Conservation (phyloP, 176 grass and related monocot genomes). For the Aegilops tauschii region DNA sequence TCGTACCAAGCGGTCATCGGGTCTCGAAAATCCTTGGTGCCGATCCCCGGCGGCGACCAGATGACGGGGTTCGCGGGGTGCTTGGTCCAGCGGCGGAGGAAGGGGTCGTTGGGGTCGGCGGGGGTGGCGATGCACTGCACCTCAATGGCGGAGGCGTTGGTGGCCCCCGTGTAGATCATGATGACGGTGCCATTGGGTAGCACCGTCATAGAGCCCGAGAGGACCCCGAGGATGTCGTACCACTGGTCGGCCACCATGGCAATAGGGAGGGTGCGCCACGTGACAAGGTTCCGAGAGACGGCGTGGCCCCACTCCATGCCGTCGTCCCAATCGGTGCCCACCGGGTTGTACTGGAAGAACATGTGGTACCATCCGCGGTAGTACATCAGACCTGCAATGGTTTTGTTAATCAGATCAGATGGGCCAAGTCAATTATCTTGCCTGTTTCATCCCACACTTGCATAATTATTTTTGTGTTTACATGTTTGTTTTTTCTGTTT, state of each 20-base stretch:
- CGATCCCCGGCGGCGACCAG: not conserved
- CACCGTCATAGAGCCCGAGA: not conserved
- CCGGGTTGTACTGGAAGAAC: not conserved
- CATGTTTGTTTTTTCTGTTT: too few relatives aligned
- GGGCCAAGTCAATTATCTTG: fast-evolving
- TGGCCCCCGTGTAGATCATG: not conserved
- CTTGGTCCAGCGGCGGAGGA: conserved; percentile 1
- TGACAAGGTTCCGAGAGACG: not conserved
- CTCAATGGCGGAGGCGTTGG: not conserved
- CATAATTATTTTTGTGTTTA: too few relatives aligned
- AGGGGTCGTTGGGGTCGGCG: not conserved
- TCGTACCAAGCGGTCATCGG: not conserved
- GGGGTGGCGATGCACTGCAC: not conserved
- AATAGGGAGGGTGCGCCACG: not conserved
- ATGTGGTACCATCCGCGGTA: not conserved
- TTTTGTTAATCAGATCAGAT: not conserved
- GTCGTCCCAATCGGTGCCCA: not conserved
- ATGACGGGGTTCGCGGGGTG: not conserved
- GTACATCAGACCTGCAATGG: not conserved
- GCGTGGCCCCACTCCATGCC: not conserved
- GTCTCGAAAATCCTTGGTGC: not conserved
- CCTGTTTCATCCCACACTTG: too few relatives aligned
- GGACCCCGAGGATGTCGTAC: not conserved
- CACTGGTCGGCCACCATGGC: not conserved
- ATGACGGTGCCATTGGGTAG: not conserved